Evolutionary conservation across 2,329 filamentous ascomycete species (phyloP), one percentile per base, ranked within the genome.

Genomic region (Pyrenophora graminea): DNA sequence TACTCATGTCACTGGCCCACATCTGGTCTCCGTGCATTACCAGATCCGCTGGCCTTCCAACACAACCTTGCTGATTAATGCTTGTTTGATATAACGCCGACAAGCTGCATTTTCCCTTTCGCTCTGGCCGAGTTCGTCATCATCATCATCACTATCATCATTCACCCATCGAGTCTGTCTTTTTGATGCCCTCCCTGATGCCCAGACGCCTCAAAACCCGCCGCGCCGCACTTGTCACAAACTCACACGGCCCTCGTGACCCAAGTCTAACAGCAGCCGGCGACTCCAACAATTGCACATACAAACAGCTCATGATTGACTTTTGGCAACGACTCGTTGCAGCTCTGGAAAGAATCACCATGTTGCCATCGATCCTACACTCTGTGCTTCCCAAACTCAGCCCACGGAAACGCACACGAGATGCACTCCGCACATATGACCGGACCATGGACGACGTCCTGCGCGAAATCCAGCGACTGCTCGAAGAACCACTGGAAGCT

Each of bases 401-500:
- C 33, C 61, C 68, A 18, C 64, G 67, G 41, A 70, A 67, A 61
- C 68, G 71, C 50, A 55, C 52, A 47, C 60, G 70, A 54, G 70
- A 70, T 66, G 76, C 74, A 56, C 68, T 74, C 45, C 68, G 64
- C 48, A 73, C 67, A 30, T 69, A 73, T 55, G 71, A 76, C 34
- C 73, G 76, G 55, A 77, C 72, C 66, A 78, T 80, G 77, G 77
- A 80, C 59, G 76, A 76, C 55, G 74, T 79, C 54, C 56, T 77
- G 54, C 66, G 63, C 37, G 77, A 80, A 56, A 67, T 77, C 37
- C 70, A 74, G 62, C 61, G 63, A 39, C 68, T 74, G 36, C 74
- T 80, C 50, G 76, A 79, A 62, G 71, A 73, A 46, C 74, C 76
- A 13, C 67, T 80, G 33, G 69, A 75, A 15, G 58, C 72, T 13